Percentiles rank a stretch among this genome's conserved stretches.
Conservation (phyloP, 2,329 filamentous ascomycete species). For the Didymella lethalis region DNA sequence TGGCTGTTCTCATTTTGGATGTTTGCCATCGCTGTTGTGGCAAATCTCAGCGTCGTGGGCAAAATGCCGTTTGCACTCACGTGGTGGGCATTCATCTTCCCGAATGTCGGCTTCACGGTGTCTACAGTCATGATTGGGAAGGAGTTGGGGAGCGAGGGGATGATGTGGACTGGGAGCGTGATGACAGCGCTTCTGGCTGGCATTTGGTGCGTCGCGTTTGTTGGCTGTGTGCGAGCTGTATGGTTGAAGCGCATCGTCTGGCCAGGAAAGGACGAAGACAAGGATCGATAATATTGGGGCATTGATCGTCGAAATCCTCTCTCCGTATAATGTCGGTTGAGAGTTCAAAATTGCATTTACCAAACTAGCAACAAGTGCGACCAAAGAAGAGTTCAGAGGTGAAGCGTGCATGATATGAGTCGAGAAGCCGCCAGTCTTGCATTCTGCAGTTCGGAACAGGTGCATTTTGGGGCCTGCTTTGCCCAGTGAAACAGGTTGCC, state of each 20-base stretch:
- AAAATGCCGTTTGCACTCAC: conserved; percentile 60
- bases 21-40: conserved; percentile 52
- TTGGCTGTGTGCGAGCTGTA: conserved; percentile 60
- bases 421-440: too few relatives aligned
- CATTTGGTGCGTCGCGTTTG: conserved; percentile 61
- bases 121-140: conserved; percentile 47
- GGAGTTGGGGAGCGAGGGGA: conserved; percentile 41
- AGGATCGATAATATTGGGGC: conserved; percentile 16
- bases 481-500: too few relatives aligned
- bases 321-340: too few relatives aligned
- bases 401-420: too few relatives aligned
- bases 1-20: conserved; percentile 69
- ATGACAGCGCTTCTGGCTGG: conserved; percentile 61
- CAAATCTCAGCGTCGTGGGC: conserved; percentile 24
- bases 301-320: too few relatives aligned
- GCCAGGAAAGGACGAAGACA: conserved; percentile 54
- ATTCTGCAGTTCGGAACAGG: too few relatives aligned
- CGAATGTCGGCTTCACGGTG: conserved; percentile 51
- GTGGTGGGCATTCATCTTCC: conserved; percentile 66
- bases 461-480: too few relatives aligned
- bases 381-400: too few relatives aligned
- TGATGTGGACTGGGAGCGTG: conserved; percentile 51
- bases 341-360: too few relatives aligned
- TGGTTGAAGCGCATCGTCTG: conserved; percentile 61
- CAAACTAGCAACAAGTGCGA: too few relatives aligned